Evolutionary conservation across 148 eudicot genomes (phyloP), one percentile per base, ranked within the genome.

Genomic region (Spergularia bocconei): DNA sequence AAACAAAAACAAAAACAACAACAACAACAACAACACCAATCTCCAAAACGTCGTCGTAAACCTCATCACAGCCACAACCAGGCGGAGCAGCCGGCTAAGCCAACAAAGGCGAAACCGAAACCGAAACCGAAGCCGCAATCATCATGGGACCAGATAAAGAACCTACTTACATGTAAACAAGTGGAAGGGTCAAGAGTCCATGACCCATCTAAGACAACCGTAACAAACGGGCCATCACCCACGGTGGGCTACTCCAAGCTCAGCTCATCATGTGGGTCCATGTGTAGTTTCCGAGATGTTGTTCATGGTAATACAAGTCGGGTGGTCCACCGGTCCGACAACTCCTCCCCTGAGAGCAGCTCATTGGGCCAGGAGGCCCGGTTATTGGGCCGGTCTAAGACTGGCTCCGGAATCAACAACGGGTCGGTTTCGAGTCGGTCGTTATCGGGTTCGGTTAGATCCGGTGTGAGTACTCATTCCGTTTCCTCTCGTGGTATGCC

Each of bases 111-210:
- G 13, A 69, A 73, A 5, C 20, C 48, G 10, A 68, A 61, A 0
- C 65, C 67, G 36, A 77, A 59, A 17, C 69, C 61, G 12, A 78
- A 78, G 20, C 63, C 54, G 21, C 47, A 74, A 0, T 86, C 96
- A 2, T 90, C 98, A 75, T 93, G 98, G 98, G 86, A 89, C 66
- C 98, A 93, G 20, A 70, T 93, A 87, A 93, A 93, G 87, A 93
- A 80, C 88, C 78, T 93, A 4, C 75, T 93, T 0, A 89, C 90
- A 13, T 93, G 98, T 80, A 93, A 93, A 55, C 91, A 89, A 55
- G 78, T 87, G 20, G 88, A 86, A 53, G 84, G 77, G 6, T 76
- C 89, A 21, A 77, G 72, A 25, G 85, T 86, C 65, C 93, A 87
- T 73, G 89, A 88, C 78, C 91, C 92, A 0, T 83, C 91, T 1